Conservation (phyloP, 116 monocot species). For the Papilionanthe hybrid region DNA sequence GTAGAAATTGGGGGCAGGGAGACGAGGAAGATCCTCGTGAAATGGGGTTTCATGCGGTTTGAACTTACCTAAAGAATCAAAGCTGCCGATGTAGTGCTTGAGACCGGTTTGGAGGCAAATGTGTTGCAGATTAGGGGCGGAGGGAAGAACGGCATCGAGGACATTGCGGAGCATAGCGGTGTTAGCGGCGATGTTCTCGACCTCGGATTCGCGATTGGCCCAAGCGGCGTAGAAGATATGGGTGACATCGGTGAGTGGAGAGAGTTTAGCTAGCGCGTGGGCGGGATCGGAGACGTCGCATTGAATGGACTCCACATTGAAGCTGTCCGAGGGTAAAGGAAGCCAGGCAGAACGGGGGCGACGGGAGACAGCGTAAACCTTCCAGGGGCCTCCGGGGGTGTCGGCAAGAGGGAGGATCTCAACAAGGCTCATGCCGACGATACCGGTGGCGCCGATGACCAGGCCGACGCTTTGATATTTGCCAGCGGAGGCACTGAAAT, state of each 20-base stretch:
- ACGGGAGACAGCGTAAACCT: slow-evolving; percentile 82
- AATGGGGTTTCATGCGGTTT: slow-evolving; percentile 47
- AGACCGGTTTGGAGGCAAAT: slow-evolving; percentile 78
- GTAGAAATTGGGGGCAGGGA: slow-evolving; percentile 66
- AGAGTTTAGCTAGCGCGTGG: slow-evolving; percentile 52
- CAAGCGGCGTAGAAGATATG: slow-evolving; percentile 79
- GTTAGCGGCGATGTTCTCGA: slow-evolving; percentile 26
- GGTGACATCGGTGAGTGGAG: slow-evolving; percentile 70
- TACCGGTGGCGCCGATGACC: slow-evolving; percentile 70
- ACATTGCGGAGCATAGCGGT: slow-evolving; percentile 72
- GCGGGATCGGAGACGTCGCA: slow-evolving; percentile 68
- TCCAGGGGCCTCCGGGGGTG: slow-evolving; percentile 96
- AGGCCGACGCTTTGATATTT: slow-evolving; percentile 67
- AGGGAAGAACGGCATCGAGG: slow-evolving; percentile 50
- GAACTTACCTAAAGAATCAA: slow-evolving; percentile 26
- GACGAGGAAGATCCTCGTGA: slow-evolving; percentile 64
- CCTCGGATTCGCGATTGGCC: slow-evolving; percentile 28
- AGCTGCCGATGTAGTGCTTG: slow-evolving; percentile 59
- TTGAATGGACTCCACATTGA: slow-evolving; percentile 45
- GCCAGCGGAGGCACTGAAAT: slow-evolving; percentile 14
- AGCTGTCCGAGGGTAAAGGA: slow-evolving; percentile 5
- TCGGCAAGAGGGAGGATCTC: slow-evolving; percentile 76
- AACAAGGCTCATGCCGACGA: slow-evolving; percentile 84
- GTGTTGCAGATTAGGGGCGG: slow-evolving; percentile 52
- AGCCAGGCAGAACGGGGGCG: slow-evolving; percentile 35